A percentile compares a stretch with the other conserved stretches of the same genome.
Evolutionary conservation across 2,329 filamentous ascomycete species (phyloP).

Genomic region (Trichoderma polysporum): DNA sequence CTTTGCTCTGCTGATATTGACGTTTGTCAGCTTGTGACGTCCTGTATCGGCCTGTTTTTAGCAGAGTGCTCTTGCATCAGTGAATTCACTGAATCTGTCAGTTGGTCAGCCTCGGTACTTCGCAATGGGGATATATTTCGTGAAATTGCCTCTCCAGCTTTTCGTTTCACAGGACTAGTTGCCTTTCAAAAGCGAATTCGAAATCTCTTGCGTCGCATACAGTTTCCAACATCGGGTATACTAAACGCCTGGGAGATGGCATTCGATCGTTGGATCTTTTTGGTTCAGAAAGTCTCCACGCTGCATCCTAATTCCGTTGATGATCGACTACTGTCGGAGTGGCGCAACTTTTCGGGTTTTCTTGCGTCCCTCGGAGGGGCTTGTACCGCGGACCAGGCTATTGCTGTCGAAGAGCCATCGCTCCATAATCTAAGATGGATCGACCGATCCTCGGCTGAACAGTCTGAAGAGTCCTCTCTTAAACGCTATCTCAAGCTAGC

Average conservation of each 20-base stretch:
- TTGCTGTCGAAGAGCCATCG: conserved; percentile 57
- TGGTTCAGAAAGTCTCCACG: conserved; percentile 63
- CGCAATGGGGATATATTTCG: conserved; percentile 61
- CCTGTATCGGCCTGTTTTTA: conserved; percentile 61
- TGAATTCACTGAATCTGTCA: conserved; percentile 48
- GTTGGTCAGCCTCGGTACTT: conserved; percentile 52
- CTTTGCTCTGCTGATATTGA: conserved; percentile 66
- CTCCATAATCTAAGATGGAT: conserved; percentile 63
- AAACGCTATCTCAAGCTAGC: conserved; percentile 61
- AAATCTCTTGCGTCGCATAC: conserved; percentile 58
- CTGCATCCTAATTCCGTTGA: conserved; percentile 51
- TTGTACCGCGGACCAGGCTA: conserved; percentile 60
- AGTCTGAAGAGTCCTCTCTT: conserved; percentile 60
- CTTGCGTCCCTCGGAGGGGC: conserved; percentile 65
- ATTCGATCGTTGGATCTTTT: conserved; percentile 63
- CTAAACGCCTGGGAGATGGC: conserved; percentile 65
- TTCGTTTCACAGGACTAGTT: conserved; percentile 66
- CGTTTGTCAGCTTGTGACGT: conserved; percentile 63
- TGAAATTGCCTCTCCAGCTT: conserved; percentile 62
- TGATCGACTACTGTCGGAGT: conserved; percentile 59
- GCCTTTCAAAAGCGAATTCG: conserved; percentile 68
- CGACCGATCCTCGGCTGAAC: conserved; percentile 58
- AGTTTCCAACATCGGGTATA: conserved; percentile 64
- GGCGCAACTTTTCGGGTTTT: conserved; percentile 69
- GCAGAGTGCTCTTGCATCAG: conserved; percentile 60